Evolutionary conservation across 2,329 filamentous ascomycete genomes (phyloP), one percentile per base, ranked within the genome.

Genomic region (Boeremia exigua): DNA sequence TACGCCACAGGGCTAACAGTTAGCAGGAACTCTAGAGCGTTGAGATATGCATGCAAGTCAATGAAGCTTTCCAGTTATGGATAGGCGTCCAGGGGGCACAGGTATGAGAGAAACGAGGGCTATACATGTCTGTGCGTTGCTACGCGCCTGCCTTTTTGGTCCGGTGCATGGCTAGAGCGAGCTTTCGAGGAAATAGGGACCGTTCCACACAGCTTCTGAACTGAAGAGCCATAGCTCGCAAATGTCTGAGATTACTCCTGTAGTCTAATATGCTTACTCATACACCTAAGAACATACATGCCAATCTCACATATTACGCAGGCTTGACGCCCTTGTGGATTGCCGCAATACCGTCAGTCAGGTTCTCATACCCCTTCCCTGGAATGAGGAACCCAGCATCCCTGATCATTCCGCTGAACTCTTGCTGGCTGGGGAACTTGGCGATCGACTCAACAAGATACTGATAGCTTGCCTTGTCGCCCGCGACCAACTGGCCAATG

Each of bases 371-470:
- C 1, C 76, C 77, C 61, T 78, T 70, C 0, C 78, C 92, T 1
- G 90, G 92, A 38, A 96, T 86, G 60, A 90, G 80, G 71, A 99
- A 99, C 1, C 94, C 94, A 3, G 91, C 94, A 25, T 88, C 85
- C 63, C 84, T 76, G 69, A 96, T 95, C 90, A 96, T 92, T 30
- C 86, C 83, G 62, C 88, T 84, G 72, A 96, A 99, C 63, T 91
- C 87, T 48, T 87, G 83, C 80, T 99, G 96, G 64, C 81, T 88
- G 0, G 95, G 96, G 74, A 98, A 98, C 43, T 85, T 82, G 78
- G 97, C 93, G 75, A 99, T 99, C 76, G 93, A 97, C 82, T 99
- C 95, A 9, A 99, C 95, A 9, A 99, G 82, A 78, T 99, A 99
- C 81, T 99, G 95, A 77, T 99, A 99, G 74, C 92, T 96, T 71